phyloP scores from a whole-genome alignment of 2,329 filamentous ascomycete species.

The Aphanocladium album region DNA sequence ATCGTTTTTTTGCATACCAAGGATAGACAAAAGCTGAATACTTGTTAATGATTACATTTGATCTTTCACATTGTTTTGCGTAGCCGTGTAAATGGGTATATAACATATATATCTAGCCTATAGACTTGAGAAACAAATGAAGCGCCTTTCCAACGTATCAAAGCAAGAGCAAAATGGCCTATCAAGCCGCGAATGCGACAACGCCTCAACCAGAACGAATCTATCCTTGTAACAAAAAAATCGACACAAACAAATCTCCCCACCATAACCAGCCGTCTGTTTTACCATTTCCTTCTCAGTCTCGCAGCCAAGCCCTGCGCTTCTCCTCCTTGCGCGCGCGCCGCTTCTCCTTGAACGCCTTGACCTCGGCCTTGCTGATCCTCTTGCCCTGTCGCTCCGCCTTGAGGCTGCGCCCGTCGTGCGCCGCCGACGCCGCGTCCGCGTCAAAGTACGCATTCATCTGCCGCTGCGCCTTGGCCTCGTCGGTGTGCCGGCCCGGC shows the following conservation, averaged over 20 bases:
- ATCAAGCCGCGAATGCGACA: background rate
- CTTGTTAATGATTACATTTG: background rate
- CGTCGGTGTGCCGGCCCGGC: slow-evolving; percentile 75
- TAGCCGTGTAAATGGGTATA: slow-evolving; percentile 1
- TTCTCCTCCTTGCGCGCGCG: slow-evolving; percentile 91
- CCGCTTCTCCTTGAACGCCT: slow-evolving; percentile 87
- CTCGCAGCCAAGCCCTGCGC: slow-evolving; percentile 80
- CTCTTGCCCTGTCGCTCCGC: slow-evolving; percentile 85
- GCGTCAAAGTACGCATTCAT: slow-evolving; percentile 96
- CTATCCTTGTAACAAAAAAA: background rate
- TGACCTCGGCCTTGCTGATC: slow-evolving; percentile 77
- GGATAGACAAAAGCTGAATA: background rate
- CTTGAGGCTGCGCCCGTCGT: slow-evolving; percentile 85
- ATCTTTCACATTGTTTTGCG: too few relatives aligned
- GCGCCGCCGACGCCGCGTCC: slow-evolving; percentile 83
- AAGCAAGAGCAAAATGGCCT: background rate
- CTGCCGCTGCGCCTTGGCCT: slow-evolving; percentile 80
- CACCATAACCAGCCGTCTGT: background rate
- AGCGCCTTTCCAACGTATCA: background rate
- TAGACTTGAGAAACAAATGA: background rate
- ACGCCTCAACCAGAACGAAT: background rate
- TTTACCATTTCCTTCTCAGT: slow-evolving; percentile 47
- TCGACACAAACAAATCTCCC: background rate
- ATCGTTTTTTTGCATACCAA: background rate
- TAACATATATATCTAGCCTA: background rate